A percentile compares a stretch with the other conserved stretches of the same genome.
Evolutionary conservation across 163 green algal species (phyloP).

Genomic region (Scenedesmus sp.): DNA sequence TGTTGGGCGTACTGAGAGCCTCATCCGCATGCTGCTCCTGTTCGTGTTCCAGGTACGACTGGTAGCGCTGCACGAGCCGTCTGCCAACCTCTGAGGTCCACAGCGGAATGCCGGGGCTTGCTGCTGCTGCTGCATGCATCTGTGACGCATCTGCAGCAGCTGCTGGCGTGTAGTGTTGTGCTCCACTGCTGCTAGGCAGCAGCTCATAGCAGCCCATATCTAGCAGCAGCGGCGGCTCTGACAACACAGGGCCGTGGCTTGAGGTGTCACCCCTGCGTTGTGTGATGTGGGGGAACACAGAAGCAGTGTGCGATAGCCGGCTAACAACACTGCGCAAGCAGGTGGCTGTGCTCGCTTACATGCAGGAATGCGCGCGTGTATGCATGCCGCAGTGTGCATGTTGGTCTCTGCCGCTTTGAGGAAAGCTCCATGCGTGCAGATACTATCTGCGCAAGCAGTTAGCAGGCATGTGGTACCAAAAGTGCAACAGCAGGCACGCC

Average conservation of each 20-base stretch:
- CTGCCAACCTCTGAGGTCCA: background rate
- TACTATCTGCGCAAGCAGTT: too few species aligned
- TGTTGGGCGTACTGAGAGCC: background rate
- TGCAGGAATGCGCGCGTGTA: too few species aligned
- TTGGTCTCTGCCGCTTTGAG: too few species aligned
- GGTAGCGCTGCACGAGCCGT: constrained; percentile 26
- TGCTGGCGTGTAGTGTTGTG: background rate
- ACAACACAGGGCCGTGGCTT: background rate
- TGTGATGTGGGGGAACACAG: background rate
- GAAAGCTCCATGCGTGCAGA: too few species aligned
- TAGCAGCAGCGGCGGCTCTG: constrained; percentile 53
- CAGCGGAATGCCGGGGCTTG: background rate
- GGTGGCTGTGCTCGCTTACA: too few species aligned
- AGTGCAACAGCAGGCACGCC: too few species aligned
- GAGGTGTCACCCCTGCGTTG: background rate
- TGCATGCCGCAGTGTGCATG: too few species aligned
- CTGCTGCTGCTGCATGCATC: background rate
- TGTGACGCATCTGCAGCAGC: background rate
- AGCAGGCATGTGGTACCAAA: too few species aligned
- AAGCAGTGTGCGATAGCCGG: too few species aligned
- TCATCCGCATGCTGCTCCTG: background rate
- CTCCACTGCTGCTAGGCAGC: background rate
- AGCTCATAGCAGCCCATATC: constrained; percentile 66
- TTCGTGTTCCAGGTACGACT: constrained; percentile 15
- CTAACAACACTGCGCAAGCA: too few species aligned